These are phyloP conservation scores for Blepharisma stoltei DNA, from an alignment of 73 alveolate species.

Conservation along the genomic window DNA sequence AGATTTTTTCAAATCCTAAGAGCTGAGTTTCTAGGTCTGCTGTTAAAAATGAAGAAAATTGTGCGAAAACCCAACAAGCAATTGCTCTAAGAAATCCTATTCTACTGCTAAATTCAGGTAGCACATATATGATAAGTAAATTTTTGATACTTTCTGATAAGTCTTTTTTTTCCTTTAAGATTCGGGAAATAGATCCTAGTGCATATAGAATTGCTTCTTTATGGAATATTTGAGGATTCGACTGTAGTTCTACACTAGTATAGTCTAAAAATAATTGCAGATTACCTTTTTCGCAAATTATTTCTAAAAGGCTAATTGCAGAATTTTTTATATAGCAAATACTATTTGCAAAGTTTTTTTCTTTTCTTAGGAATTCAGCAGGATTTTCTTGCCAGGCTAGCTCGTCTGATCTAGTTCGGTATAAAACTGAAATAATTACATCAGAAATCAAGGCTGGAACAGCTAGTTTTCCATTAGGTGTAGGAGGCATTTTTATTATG, in stretches of 20 bases:
- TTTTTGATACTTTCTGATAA: conserved; percentile 35
- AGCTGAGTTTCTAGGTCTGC: conserved; percentile 31
- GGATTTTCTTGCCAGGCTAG: conserved; percentile 16
- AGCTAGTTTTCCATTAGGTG: background rate
- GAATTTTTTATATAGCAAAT: background rate
- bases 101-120: conserved; percentile 37
- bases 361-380: background rate
- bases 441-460: conserved; percentile 4
- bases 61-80: conserved; percentile 62
- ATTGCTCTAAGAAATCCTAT: conserved; percentile 42
- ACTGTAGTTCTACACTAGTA: background rate
- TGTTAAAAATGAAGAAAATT: conserved; percentile 33
- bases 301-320: background rate
- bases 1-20: conserved; percentile 40
- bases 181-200: conserved; percentile 39
- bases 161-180: conserved; percentile 26
- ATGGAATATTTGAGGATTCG: conserved; percentile 42
- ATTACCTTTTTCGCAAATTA: background rate
- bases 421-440: conserved; percentile 13
- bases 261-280: conserved; percentile 2
- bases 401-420: background rate
- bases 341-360: background rate
- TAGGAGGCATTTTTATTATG: background rate
- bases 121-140: conserved; percentile 36
- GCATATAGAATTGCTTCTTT: conserved; percentile 50